A percentile compares a stretch with the other conserved stretches of the same genome.
These are phyloP conservation scores for Clausena lansium DNA, from an alignment of 345 rosid species.

Conservation along the genomic window DNA sequence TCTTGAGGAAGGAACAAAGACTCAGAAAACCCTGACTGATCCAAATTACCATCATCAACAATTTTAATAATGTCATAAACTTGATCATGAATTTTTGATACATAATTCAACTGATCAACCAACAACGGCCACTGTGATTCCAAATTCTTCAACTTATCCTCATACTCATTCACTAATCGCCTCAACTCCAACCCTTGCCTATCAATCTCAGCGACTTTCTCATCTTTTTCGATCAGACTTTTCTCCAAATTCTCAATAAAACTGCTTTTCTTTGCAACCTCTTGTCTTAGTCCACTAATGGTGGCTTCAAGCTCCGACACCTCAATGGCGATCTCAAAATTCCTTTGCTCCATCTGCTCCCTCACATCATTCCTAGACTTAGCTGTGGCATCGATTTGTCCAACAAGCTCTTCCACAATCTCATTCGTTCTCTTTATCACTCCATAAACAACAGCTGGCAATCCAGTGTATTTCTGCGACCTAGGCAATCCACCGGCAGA, in stretches of 20 bases:
- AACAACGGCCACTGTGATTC: slow-evolving; percentile 74
- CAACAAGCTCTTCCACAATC: slow-evolving; percentile 86
- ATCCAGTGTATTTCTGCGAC: slow-evolving; percentile 75
- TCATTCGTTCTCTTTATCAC: slow-evolving; percentile 93
- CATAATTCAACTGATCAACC: slow-evolving; percentile 79
- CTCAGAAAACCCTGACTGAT: slow-evolving; percentile 72
- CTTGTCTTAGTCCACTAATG: slow-evolving; percentile 66
- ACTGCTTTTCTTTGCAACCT: slow-evolving; percentile 56
- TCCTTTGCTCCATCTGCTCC: slow-evolving; percentile 90
- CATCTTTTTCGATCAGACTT: slow-evolving; percentile 52
- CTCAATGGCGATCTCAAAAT: slow-evolving; percentile 96
- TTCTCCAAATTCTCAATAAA: slow-evolving; percentile 58
- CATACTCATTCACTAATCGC: slow-evolving; percentile 67
- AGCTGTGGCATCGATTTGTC: slow-evolving; percentile 52
- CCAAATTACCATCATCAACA: slow-evolving; percentile 56
- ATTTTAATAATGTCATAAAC: slow-evolving; percentile 57
- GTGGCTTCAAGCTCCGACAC: slow-evolving; percentile 95
- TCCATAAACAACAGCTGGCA: slow-evolving; percentile 80
- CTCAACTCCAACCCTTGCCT: slow-evolving; percentile 59
- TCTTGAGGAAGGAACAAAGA: slow-evolving; percentile 85
- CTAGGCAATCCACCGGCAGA: slow-evolving; percentile 71
- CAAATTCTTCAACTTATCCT: slow-evolving; percentile 60
- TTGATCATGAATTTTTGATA: slow-evolving; percentile 71
- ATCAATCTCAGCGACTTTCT: slow-evolving; percentile 49
- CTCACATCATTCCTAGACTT: slow-evolving; percentile 88